A percentile compares a stretch with the other conserved stretches of the same genome.
Evolutionary conservation across 2,329 filamentous ascomycete genomes (phyloP).

Genomic region (Talaromyces islandicus): DNA sequence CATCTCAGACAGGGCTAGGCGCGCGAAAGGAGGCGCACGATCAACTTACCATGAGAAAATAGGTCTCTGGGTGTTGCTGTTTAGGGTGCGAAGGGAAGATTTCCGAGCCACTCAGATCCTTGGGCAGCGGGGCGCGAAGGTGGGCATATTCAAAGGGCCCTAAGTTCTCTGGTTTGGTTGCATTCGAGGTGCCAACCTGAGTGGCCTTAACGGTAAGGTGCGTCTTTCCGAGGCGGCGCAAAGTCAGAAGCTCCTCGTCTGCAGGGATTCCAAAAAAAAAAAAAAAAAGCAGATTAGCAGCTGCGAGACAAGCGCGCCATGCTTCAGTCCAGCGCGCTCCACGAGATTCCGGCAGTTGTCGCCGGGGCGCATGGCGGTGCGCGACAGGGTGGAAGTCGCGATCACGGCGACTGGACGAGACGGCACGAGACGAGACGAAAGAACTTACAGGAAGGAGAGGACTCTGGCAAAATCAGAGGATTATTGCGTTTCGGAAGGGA

Average conservation of each 20-base stretch:
- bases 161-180: constrained; percentile 66
- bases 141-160: constrained; percentile 95
- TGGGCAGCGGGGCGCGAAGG: constrained; percentile 83
- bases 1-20: not conserved
- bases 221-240: constrained; percentile 87
- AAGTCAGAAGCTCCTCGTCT: constrained; percentile 71
- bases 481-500: constrained; percentile 41
- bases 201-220: constrained; percentile 78
- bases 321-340: not conserved
- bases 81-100: constrained; percentile 74
- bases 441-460: constrained; percentile 42
- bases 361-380: not conserved
- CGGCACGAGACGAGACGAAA: constrained; percentile 13
- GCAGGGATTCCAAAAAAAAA: constrained; percentile 8
- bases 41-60: constrained; percentile 77
- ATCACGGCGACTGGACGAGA: constrained; percentile 12
- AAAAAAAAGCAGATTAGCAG: constrained; percentile 10
- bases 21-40: not conserved
- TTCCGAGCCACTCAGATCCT: constrained; percentile 78
- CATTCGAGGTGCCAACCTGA: constrained; percentile 62
- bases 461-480: constrained; percentile 39
- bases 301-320: constrained; percentile 6
- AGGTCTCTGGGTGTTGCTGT: constrained; percentile 68
- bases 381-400: constrained; percentile 9
- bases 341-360: not conserved